Conservation (phyloP, 73 alveolate genomes). For the Paramecium bursaria region DNA sequence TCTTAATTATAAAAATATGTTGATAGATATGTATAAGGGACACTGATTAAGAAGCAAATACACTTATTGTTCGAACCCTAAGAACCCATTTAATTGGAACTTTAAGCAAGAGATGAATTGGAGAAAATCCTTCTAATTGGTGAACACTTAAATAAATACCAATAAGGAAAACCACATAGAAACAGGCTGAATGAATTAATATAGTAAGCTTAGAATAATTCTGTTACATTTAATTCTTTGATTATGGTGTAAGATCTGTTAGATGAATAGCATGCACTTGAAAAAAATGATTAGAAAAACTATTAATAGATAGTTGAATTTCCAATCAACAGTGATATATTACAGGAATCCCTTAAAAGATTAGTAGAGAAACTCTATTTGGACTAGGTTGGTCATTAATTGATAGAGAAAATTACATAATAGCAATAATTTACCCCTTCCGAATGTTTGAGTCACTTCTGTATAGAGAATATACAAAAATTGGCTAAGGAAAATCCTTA, state of each 20-base stretch:
- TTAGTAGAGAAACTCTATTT: neutral
- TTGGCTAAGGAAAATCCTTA: conserved; percentile 1
- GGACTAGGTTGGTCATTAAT: conserved; percentile 8
- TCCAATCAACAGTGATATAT: conserved; percentile 2
- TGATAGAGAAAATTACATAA: conserved; percentile 7
- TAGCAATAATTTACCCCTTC: neutral
- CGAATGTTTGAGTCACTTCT: neutral
- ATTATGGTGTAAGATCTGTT: neutral
- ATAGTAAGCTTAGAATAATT: neutral
- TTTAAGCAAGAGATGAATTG: too few species aligned
- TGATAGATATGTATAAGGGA: neutral
- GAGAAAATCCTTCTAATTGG: too few species aligned
- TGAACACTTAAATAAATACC: neutral
- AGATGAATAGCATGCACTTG: neutral
- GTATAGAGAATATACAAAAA: conserved; percentile 14
- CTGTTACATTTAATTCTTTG: conserved; percentile 18
- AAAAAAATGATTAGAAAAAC: neutral
- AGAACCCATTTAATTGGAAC: too few species aligned
- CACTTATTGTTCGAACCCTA: too few species aligned
- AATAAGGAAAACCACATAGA: conserved; percentile 36
- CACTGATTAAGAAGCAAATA: too few species aligned
- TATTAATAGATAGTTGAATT: conserved; percentile 9
- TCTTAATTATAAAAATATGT: neutral
- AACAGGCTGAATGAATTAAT: neutral
- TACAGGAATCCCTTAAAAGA: neutral